phyloP scores from a whole-genome alignment of 352 stramenopile species.

The Globisporangium parvum region DNA sequence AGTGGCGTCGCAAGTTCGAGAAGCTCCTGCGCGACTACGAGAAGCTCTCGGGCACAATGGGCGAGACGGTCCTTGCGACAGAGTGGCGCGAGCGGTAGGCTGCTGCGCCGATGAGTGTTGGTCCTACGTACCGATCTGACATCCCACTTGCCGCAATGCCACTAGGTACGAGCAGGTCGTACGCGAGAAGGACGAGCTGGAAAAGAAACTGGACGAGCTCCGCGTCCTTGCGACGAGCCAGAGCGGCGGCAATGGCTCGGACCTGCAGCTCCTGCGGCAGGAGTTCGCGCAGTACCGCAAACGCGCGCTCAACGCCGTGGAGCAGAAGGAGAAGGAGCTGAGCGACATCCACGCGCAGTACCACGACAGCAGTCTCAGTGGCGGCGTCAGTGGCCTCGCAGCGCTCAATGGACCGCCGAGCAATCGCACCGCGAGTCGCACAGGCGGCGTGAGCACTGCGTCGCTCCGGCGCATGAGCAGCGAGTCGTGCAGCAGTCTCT shows the following conservation, averaged over 20 bases:
- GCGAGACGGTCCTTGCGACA: slow-evolving; percentile 75
- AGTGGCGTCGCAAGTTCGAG: slow-evolving; percentile 82
- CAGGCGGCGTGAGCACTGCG: slow-evolving; percentile 19
- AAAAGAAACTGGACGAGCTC: slow-evolving; percentile 70
- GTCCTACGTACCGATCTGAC: neutral
- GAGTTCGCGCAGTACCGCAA: slow-evolving; percentile 81
- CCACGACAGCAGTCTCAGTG: slow-evolving; percentile 26
- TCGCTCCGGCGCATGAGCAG: slow-evolving; percentile 67
- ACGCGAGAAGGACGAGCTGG: slow-evolving; percentile 68
- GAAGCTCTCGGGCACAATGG: slow-evolving; percentile 82
- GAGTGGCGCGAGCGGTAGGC: slow-evolving; percentile 74
- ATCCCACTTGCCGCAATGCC: neutral
- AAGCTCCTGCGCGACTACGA: slow-evolving; percentile 83
- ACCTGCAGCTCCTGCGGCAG: slow-evolving; percentile 60
- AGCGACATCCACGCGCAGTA: slow-evolving; percentile 62
- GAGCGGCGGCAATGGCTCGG: slow-evolving; percentile 25
- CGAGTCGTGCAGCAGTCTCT: slow-evolving; percentile 73
- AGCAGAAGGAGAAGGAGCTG: slow-evolving; percentile 81
- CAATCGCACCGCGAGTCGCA: slow-evolving; percentile 41
- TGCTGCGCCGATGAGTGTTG: neutral
- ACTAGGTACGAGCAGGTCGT: slow-evolving; percentile 67
- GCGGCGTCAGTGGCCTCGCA: slow-evolving; percentile 12
- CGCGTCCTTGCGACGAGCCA: slow-evolving; percentile 26
- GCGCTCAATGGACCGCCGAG: slow-evolving; percentile 17
- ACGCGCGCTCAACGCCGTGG: slow-evolving; percentile 65